Evolutionary conservation across 305 asterid genomes (phyloP).

Genomic region (Euphrasia arctica): DNA sequence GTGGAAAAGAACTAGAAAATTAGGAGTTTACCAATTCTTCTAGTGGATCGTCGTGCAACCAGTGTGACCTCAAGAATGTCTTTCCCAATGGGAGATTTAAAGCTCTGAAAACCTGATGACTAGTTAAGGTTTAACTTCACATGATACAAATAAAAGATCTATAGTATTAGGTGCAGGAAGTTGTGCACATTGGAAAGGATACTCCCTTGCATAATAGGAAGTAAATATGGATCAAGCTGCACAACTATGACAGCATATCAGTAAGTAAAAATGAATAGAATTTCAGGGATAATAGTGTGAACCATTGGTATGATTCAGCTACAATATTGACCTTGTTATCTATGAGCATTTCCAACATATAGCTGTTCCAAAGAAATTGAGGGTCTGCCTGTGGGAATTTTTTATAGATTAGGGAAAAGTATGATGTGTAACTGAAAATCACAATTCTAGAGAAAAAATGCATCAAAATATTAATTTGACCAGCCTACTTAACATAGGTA

Average conservation of each 20-base stretch:
- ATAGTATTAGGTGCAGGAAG: conserved; percentile 14
- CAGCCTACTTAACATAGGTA: conserved; percentile 8
- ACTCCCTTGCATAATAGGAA: conserved; percentile 96
- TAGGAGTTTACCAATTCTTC: conserved; percentile 66
- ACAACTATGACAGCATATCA: conserved; percentile 33
- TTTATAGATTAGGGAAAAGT: neutral
- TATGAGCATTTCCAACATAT: conserved; percentile 75
- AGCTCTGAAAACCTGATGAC: conserved; percentile 69
- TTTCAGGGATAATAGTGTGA: conserved; percentile 13
- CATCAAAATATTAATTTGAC: neutral
- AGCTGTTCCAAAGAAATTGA: conserved; percentile 87
- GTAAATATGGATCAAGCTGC: conserved; percentile 94
- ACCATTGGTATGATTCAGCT: conserved; percentile 9
- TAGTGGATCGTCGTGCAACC: conserved; percentile 88
- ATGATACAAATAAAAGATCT: conserved; percentile 6
- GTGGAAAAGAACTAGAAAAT: conserved; percentile 2
- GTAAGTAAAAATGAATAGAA: conserved; percentile 19
- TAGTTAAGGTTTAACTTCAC: conserved; percentile 58
- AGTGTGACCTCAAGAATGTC: conserved; percentile 64
- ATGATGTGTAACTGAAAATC: conserved; percentile 1
- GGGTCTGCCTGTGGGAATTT: conserved; percentile 69
- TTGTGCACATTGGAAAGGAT: conserved; percentile 53
- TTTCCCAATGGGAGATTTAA: conserved; percentile 63
- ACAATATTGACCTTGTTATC: conserved; percentile 71
- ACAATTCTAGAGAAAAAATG: neutral